A percentile compares a stretch with the other conserved stretches of the same genome.
These are phyloP conservation scores for Colletotrichum sojae DNA, from an alignment of 2,329 filamentous ascomycete species.

Conservation along the genomic window DNA sequence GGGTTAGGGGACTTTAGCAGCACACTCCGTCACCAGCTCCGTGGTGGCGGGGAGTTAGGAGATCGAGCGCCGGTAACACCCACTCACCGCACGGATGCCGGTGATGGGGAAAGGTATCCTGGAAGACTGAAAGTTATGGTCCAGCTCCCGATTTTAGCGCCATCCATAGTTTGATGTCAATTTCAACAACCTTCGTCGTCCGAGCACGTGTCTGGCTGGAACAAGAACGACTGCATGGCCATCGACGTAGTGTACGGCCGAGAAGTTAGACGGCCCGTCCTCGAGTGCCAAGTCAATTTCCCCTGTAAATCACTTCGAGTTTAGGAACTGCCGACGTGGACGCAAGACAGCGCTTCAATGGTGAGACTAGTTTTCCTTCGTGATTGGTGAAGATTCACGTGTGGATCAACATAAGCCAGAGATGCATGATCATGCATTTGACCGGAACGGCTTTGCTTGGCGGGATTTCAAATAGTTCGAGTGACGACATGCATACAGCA, in stretches of 20 bases:
- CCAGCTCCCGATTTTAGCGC: background rate
- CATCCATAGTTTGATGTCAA: background rate
- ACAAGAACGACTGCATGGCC: background rate
- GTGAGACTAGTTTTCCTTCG: too few relatives aligned
- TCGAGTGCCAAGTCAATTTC: background rate
- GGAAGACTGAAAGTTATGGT: background rate
- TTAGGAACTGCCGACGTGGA: background rate
- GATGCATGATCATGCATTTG: background rate
- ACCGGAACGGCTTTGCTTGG: background rate
- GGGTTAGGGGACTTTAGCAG: background rate
- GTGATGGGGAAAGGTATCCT: background rate
- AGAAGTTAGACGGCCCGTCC: background rate
- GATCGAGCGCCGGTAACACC: background rate
- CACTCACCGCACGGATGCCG: background rate
- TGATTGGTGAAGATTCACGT: background rate
- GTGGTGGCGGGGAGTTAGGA: constrained; percentile 2
- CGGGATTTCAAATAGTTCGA: too few relatives aligned
- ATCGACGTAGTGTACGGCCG: background rate
- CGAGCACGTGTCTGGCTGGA: background rate
- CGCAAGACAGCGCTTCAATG: background rate
- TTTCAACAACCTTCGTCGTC: background rate
- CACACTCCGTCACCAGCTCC: background rate
- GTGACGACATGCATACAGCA: too few relatives aligned
- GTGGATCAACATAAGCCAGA: background rate
- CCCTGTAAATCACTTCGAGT: background rate